A percentile compares a stretch with the other conserved stretches of the same genome.
Conservation (phyloP, 257 asterid species). For the Buddleja alternifolia region DNA sequence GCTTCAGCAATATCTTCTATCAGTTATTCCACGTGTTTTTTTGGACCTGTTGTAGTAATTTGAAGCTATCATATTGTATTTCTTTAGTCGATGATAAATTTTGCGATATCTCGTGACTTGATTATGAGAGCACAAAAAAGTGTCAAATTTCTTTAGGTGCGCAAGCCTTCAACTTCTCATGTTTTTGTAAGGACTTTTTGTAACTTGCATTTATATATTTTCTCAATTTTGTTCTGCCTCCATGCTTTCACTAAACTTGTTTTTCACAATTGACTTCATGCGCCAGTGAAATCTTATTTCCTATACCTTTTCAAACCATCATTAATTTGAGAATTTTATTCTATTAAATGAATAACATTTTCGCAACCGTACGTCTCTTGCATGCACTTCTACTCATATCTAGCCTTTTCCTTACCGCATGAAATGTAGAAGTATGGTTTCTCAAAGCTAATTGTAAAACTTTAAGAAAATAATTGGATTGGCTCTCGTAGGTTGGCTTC, state of each 20-base stretch:
- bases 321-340: neutral
- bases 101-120: neutral
- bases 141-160: neutral
- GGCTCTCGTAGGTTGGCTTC: neutral
- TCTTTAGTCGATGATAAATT: no score
- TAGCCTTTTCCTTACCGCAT: neutral
- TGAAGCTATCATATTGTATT: no score
- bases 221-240: neutral
- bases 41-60: no score
- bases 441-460: neutral
- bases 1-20: no score
- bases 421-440: neutral
- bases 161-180: neutral
- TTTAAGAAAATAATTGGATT: constrained; percentile 1
- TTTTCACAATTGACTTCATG: neutral
- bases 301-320: neutral
- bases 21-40: no score
- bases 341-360: neutral
- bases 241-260: neutral
- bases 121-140: neutral
- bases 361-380: neutral
- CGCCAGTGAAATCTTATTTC: neutral
- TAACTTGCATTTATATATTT: neutral
- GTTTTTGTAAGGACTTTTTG: neutral
- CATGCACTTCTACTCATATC: neutral